A percentile compares a stretch with the other conserved stretches of the same genome.
Evolutionary conservation across 768 basidiomycete species (phyloP).

Genomic region (Cubamyces lactineus): DNA sequence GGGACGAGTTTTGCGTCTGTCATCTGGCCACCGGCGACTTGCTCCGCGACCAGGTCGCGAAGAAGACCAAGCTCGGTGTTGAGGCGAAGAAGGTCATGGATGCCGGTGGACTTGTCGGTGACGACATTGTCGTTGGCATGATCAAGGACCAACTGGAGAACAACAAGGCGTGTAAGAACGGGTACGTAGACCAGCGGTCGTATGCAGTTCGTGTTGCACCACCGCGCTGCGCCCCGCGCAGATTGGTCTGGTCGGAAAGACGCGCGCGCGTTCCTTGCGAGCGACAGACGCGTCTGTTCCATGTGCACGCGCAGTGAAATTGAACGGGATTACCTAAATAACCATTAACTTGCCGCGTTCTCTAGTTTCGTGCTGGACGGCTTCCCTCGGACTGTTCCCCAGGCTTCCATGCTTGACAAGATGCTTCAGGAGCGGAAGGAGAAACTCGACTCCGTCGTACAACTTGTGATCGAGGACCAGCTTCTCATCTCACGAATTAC

Average conservation of each 20-base stretch:
- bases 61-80: conserved; percentile 85
- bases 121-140: conserved; percentile 98
- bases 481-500: conserved; percentile 98
- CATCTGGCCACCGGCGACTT: conserved; percentile 99
- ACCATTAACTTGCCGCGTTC: background rate
- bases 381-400: conserved; percentile 97
- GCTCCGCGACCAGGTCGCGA: conserved; percentile 90
- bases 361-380: conserved; percentile 95
- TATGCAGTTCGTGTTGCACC: background rate
- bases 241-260: background rate
- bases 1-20: conserved; percentile 92
- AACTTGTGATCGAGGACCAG: conserved; percentile 91
- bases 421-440: conserved; percentile 87
- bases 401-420: conserved; percentile 92
- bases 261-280: background rate
- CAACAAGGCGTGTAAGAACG: conserved; percentile 92
- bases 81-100: conserved; percentile 99
- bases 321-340: conserved; percentile 2
- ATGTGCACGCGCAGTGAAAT: background rate
- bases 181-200: conserved; percentile 58
- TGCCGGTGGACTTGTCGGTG: conserved; percentile 89
- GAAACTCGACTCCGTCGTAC: conserved; percentile 89
- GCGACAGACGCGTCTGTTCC: background rate
- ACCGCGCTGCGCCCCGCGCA: background rate
- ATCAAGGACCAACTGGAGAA: conserved; percentile 94